A percentile compares a stretch with the other conserved stretches of the same genome.
Evolutionary conservation across 257 asterid species (phyloP).

Genomic region (Scutellaria barbata): DNA sequence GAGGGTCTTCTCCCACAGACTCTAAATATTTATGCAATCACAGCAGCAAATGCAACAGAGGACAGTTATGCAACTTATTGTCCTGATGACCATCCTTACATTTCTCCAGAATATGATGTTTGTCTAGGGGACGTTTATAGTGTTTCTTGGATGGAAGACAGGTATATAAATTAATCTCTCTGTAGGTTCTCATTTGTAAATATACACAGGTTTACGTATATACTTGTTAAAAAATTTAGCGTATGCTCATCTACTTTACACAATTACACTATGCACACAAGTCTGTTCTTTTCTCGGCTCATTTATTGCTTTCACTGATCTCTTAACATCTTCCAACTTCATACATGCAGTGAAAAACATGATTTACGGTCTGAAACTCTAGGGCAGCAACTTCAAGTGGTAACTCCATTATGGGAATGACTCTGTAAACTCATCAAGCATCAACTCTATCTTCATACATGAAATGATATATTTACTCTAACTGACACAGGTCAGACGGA

Average conservation of each 20-base stretch:
- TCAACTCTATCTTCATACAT: neutral
- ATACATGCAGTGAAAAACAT: slow-evolving; percentile 55
- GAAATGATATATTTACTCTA: neutral
- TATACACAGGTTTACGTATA: no score
- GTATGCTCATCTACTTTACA: no score
- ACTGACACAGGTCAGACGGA: slow-evolving; percentile 51
- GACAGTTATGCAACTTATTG: slow-evolving; percentile 67
- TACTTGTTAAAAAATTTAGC: neutral
- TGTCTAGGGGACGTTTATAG: slow-evolving; percentile 70
- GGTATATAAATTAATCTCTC: slow-evolving; percentile 34
- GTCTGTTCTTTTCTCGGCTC: no score
- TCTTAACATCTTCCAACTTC: neutral
- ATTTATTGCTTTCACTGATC: no score
- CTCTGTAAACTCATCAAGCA: slow-evolving; percentile 7
- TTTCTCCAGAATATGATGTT: slow-evolving; percentile 50
- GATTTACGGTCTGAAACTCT: slow-evolving; percentile 59
- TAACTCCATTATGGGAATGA: slow-evolving; percentile 31
- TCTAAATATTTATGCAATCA: slow-evolving; percentile 64
- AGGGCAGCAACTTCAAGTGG: slow-evolving; percentile 59
- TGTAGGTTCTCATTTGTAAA: neutral
- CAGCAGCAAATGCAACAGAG: slow-evolving; percentile 67
- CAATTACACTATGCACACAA: no score
- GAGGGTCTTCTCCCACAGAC: slow-evolving; percentile 66
- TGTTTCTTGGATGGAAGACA: slow-evolving; percentile 81
- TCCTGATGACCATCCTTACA: slow-evolving; percentile 48